Base-by-base conservation (phyloP, 116 monocot species). In the Cymodocea nodosa region DNA sequence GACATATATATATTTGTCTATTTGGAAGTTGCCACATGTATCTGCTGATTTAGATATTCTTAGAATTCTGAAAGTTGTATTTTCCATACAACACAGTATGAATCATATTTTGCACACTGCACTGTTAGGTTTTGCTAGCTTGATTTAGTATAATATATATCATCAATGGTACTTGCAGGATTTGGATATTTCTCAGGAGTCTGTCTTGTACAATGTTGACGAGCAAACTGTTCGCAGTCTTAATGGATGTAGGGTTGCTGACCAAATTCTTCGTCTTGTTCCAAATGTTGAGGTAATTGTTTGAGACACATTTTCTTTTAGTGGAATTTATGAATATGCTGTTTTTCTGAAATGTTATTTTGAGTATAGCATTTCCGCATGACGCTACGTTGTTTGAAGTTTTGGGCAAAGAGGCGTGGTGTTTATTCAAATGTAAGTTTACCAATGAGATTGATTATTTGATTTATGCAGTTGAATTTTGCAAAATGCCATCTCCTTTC, bases 191-290 rank as follows among this genome's bases (percentile, higher is more conserved):
- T 86, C 89, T 56, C 72, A 92, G 56, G 84, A 76, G 50, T 98
- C 92, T 11, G 80, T 98, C 60, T 81, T 98, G 22, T 82, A 72
- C 37, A 62, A 86, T 72, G 74, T 92, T 79, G 98, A 98, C 79
- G 92, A 98, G 65, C 89, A 74, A 24, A 92, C 98, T 39, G 86
- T 89, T 70, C 73, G 98, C 62, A 98, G 98, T 74, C 86, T 98
- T 49, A 98, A 98, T 86, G 98, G 98, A 15, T 92, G 92, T 63
- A 82, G 98, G 49, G 98, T 98, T 9, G 92, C 98, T 35, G 98
- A 92, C 61, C 91, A 89, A 70, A 92, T 98, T 73, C 92, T 98
- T 81, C 81, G 86, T 1, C 84, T 98, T 74, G 89, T 98, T 67
- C 98, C 98, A 17, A 82, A 92, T 81, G 62, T 84, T 50, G 82